Evolutionary conservation across 768 basidiomycete species (phyloP).

Genomic region (Mycena epipterygia): DNA sequence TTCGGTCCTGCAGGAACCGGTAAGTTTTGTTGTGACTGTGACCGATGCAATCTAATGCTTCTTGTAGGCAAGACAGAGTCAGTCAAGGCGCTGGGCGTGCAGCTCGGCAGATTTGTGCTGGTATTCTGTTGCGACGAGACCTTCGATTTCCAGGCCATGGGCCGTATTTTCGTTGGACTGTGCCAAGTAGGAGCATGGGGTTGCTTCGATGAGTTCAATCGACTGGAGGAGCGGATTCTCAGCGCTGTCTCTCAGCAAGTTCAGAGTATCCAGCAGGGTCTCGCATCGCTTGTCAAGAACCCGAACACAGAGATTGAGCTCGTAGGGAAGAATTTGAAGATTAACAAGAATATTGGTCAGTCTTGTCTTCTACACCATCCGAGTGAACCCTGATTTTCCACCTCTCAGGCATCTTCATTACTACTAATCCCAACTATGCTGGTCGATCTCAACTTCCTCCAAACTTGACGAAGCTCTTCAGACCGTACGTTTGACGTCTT

Average conservation of each 20-base stretch:
- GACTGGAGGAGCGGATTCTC: slow-evolving; percentile 96
- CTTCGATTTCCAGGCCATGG: slow-evolving; percentile 99
- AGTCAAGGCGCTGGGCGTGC: slow-evolving; percentile 97
- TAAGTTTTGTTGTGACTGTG: slow-evolving; percentile 41
- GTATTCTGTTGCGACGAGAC: slow-evolving; percentile 99
- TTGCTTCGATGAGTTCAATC: slow-evolving; percentile 98
- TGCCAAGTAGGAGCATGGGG: slow-evolving; percentile 99
- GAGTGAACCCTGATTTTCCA: slow-evolving; percentile 14
- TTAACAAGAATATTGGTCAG: slow-evolving; percentile 93
- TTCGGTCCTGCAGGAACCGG: slow-evolving; percentile 99
- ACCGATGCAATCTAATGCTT: slow-evolving; percentile 24
- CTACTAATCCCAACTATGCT: slow-evolving; percentile 98
- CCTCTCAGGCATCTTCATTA: slow-evolving; percentile 91
- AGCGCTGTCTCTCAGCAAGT: slow-evolving; percentile 99
- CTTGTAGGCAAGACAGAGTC: slow-evolving; percentile 95
- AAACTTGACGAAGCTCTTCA: slow-evolving; percentile 92
- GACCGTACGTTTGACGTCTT: slow-evolving; percentile 73
- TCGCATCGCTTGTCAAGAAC: slow-evolving; percentile 86
- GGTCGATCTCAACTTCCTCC: slow-evolving; percentile 93
- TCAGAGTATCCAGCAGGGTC: slow-evolving; percentile 97
- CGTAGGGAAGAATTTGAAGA: slow-evolving; percentile 92
- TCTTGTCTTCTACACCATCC: neutral
- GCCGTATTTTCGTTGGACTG: slow-evolving; percentile 97
- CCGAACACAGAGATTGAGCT: slow-evolving; percentile 94
- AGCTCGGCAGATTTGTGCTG: slow-evolving; percentile 97